phyloP scores from a whole-genome alignment of 2,329 filamentous ascomycete genomes.

The Metarhizium guizhouense region DNA sequence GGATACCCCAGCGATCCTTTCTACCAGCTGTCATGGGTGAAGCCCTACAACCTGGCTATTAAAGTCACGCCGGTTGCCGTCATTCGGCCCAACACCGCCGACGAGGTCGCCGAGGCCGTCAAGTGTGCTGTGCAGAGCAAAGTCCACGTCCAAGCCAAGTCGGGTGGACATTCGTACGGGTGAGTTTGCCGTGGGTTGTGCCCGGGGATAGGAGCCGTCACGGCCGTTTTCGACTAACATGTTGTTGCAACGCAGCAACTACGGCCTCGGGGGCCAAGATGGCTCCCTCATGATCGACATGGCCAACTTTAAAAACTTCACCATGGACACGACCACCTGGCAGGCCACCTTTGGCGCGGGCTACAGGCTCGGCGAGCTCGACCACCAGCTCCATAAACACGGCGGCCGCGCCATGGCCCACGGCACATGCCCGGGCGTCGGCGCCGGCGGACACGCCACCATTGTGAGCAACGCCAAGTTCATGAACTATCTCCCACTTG shows the following conservation, averaged over 20 bases:
- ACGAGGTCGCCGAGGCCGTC: conserved; percentile 48
- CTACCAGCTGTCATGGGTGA: conserved; percentile 41
- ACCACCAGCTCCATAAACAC: conserved; percentile 37
- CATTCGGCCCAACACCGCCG: conserved; percentile 40
- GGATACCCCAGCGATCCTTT: conserved; percentile 32
- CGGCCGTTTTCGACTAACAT: not conserved
- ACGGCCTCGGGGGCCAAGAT: conserved; percentile 38
- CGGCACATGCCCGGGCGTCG: conserved; percentile 50
- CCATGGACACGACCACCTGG: conserved; percentile 43
- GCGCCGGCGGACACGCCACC: conserved; percentile 49
- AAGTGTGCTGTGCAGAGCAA: conserved; percentile 42
- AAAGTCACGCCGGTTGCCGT: conserved; percentile 45
- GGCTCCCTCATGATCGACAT: conserved; percentile 47
- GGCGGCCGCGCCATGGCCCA: conserved; percentile 50
- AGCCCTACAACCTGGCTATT: conserved; percentile 43
- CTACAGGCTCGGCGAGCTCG: conserved; percentile 41
- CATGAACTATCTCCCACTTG: not conserved
- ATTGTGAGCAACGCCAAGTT: conserved; percentile 29
- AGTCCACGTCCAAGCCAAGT: conserved; percentile 51
- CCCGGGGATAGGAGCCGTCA: not conserved
- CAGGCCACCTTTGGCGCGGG: conserved; percentile 47
- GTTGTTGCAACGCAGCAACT: conserved; percentile 20
- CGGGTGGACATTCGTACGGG: conserved; percentile 58
- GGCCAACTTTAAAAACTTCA: conserved; percentile 41
- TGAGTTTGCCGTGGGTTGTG: conserved; percentile 17